phyloP scores from a whole-genome alignment of 2,329 filamentous ascomycete species.

The Nannizzia gypsea region DNA sequence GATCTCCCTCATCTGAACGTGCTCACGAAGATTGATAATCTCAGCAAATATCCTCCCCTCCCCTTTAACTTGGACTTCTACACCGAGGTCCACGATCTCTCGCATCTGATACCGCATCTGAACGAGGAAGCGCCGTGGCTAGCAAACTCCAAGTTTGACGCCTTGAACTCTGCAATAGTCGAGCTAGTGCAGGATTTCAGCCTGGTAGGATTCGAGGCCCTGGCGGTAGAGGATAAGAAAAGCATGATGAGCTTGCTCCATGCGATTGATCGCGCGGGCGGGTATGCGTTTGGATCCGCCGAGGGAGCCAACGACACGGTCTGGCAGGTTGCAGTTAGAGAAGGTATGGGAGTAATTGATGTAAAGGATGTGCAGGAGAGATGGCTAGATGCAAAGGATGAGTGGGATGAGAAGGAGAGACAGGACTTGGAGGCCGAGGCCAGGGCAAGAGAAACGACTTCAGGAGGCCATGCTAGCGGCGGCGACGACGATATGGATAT shows the following conservation, averaged over 20 bases:
- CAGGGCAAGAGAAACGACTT: slow-evolving; percentile 24
- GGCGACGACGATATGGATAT: slow-evolving; percentile 21
- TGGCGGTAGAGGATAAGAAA: slow-evolving; percentile 92
- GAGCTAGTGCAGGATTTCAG: slow-evolving; percentile 81
- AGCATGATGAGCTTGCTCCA: slow-evolving; percentile 89
- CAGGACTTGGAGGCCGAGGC: slow-evolving; percentile 62
- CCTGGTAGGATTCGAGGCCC: slow-evolving; percentile 79
- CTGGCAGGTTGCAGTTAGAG: slow-evolving; percentile 92
- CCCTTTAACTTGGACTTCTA: slow-evolving; percentile 96
- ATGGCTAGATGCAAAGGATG: slow-evolving; percentile 85
- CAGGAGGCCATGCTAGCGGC: slow-evolving; percentile 15
- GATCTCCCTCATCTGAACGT: slow-evolving; percentile 94
- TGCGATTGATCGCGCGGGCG: slow-evolving; percentile 81
- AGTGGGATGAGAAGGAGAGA: slow-evolving; percentile 69
- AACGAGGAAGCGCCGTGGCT: slow-evolving; percentile 63
- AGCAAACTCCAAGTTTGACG: slow-evolving; percentile 63
- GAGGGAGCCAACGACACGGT: slow-evolving; percentile 90
- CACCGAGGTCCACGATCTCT: slow-evolving; percentile 89
- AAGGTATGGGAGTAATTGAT: slow-evolving; percentile 58
- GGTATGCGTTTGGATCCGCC: slow-evolving; percentile 81
- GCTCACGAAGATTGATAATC: slow-evolving; percentile 93
- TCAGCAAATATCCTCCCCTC: slow-evolving; percentile 69
- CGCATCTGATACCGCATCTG: slow-evolving; percentile 68
- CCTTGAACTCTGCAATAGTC: slow-evolving; percentile 75
- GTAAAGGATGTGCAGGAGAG: slow-evolving; percentile 85